phyloP scores from a whole-genome alignment of 2,329 filamentous ascomycete genomes.

The Ceratocystis harringtonii region DNA sequence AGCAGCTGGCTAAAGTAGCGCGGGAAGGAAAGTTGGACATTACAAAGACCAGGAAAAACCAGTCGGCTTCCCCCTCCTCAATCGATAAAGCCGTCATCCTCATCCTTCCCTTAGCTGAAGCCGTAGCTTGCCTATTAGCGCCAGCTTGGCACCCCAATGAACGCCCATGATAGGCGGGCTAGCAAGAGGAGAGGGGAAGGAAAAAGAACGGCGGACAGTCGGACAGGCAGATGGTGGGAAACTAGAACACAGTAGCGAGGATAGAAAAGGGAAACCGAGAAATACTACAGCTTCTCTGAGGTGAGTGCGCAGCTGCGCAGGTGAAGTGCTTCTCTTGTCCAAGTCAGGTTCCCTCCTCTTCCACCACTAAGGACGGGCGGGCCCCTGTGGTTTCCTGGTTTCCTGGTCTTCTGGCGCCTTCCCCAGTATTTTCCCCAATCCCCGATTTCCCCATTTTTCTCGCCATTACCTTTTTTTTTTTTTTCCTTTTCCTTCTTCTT shows the following conservation, averaged over 20 bases:
- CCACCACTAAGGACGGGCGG: neutral
- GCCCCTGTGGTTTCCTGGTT: neutral
- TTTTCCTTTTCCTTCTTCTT: neutral
- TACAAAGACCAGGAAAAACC: no score
- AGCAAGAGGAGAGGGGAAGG: no score
- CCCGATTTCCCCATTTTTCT: conserved; percentile 9
- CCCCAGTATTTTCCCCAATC: conserved; percentile 8
- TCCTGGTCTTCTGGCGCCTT: neutral
- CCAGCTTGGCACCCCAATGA: no score
- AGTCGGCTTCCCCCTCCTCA: no score
- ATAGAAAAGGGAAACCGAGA: neutral
- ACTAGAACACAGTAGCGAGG: neutral
- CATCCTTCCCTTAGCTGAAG: no score
- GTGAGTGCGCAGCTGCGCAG: neutral
- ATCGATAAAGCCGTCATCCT: no score
- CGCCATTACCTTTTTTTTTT: neutral
- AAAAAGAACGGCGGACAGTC: no score
- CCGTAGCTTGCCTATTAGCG: no score
- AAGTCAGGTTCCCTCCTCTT: neutral
- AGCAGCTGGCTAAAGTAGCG: no score
- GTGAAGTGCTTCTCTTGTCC: neutral
- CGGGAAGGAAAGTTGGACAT: neutral
- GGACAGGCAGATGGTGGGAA: neutral
- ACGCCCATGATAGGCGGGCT: no score
- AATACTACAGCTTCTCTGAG: neutral